A percentile compares a stretch with the other conserved stretches of the same genome.
Evolutionary conservation across 2,329 filamentous ascomycete genomes (phyloP).

Genomic region (Fusarium sp.): DNA sequence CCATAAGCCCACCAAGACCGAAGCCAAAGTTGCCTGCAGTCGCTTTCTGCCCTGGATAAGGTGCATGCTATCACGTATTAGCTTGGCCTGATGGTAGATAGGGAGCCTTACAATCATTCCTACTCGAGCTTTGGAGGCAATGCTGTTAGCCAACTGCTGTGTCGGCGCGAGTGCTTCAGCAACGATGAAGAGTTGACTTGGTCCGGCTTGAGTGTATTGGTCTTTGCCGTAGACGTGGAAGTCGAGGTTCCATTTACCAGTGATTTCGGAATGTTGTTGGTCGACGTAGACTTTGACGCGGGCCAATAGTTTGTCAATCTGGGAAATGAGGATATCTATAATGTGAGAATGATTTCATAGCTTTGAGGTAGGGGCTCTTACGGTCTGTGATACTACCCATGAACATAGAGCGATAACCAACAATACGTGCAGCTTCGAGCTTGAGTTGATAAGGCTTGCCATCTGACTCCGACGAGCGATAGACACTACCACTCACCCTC

Average conservation of each 20-base stretch:
- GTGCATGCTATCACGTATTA: constrained; percentile 49
- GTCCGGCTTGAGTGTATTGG: neutral
- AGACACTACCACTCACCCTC: constrained; percentile 24
- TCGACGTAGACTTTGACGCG: constrained; percentile 30
- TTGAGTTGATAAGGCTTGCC: constrained; percentile 37
- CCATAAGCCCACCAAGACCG: constrained; percentile 44
- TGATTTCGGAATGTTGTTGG: constrained; percentile 32
- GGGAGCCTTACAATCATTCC: constrained; percentile 41
- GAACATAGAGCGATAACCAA: constrained; percentile 39
- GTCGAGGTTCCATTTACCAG: constrained; percentile 38
- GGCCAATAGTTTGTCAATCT: constrained; percentile 28
- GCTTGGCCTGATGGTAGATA: rapidly evolving
- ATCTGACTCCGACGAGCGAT: constrained; percentile 4
- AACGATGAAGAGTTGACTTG: constrained; percentile 54
- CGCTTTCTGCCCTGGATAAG: constrained; percentile 62
- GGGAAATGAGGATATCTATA: constrained; percentile 27
- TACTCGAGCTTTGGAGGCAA: constrained; percentile 45
- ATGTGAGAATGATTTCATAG: rapidly evolving
- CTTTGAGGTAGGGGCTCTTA: rapidly evolving
- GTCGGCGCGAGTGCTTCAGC: constrained; percentile 58
- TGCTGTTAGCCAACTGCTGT: constrained; percentile 55
- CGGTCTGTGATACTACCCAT: constrained; percentile 38
- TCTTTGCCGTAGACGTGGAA: constrained; percentile 58
- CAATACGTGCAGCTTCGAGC: constrained; percentile 32
- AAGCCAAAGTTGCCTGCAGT: constrained; percentile 62